Evolutionary conservation across 1,284 basidiomycete genomes (phyloP).

Genomic region (Melampsora americana): DNA sequence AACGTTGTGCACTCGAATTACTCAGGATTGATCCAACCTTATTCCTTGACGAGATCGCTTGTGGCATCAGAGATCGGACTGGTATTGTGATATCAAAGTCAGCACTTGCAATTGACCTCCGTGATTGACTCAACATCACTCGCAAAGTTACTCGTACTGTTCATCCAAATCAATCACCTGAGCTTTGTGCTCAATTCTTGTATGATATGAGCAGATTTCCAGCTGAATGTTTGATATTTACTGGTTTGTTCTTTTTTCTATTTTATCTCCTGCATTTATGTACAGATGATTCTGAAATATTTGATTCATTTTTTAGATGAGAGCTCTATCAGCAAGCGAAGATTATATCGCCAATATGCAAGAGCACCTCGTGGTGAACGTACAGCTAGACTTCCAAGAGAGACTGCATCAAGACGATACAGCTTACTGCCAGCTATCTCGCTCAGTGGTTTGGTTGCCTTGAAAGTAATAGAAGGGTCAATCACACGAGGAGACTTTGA

Average conservation of each 20-base stretch:
- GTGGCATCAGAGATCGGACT: not conserved
- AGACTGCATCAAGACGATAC: not conserved
- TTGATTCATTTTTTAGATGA: no score
- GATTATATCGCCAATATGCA: no score
- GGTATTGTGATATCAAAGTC: not conserved
- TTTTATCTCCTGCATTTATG: no score
- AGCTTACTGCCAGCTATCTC: conserved; percentile 2
- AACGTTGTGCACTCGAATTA: not conserved
- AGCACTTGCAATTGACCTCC: not conserved
- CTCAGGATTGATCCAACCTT: not conserved
- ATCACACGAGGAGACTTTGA: no score
- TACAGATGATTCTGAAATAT: no score
- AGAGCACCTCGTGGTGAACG: not conserved
- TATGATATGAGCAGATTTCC: no score
- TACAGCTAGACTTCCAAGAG: not conserved
- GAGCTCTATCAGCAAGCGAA: no score
- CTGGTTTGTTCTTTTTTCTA: no score
- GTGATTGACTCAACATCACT: not conserved
- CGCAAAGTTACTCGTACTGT: conserved; percentile 5
- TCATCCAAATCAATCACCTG: not conserved
- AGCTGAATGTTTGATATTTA: no score
- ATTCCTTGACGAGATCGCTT: conserved; percentile 4
- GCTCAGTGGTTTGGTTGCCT: not conserved
- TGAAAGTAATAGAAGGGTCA: no score
- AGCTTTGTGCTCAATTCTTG: no score